These are phyloP conservation scores for Rhododendron ovatum DNA, from an alignment of 148 eudicot species.

Conservation along the genomic window DNA sequence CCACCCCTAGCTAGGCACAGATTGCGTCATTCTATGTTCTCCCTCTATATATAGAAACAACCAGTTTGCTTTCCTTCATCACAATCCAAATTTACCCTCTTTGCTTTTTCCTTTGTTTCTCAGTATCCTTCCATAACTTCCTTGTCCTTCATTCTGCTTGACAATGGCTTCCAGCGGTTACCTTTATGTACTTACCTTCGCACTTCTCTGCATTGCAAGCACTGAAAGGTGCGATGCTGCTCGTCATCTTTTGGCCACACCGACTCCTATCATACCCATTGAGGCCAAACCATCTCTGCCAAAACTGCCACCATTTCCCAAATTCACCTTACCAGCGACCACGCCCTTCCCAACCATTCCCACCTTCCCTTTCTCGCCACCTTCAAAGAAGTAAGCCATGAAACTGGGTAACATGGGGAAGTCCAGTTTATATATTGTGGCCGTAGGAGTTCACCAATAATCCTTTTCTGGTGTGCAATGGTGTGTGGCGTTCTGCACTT, in stretches of 20 bases:
- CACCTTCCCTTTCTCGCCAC: constrained; percentile 6
- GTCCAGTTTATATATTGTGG: not conserved
- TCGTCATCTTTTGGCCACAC: not conserved
- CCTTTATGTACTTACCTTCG: not conserved
- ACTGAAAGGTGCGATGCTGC: constrained; percentile 1
- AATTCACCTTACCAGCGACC: not conserved
- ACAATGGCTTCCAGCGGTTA: not conserved
- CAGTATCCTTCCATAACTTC: not conserved
- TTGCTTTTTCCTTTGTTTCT: not conserved
- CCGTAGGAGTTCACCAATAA: not conserved
- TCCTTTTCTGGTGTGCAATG: not conserved
- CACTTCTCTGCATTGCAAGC: not conserved
- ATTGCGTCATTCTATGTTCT: not conserved
- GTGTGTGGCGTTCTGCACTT: not conserved
- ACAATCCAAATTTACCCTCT: not conserved
- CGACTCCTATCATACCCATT: not conserved
- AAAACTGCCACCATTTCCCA: not conserved
- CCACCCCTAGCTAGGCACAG: not conserved
- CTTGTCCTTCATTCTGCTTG: not conserved
- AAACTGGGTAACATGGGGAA: not conserved
- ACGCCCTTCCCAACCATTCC: not conserved
- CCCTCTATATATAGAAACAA: not conserved
- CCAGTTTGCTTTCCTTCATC: not conserved
- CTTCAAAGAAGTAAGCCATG: constrained; percentile 1
- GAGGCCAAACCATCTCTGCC: not conserved